Percentiles rank a stretch among this genome's conserved stretches.
These are phyloP conservation scores for Suillus clintonianus DNA, from an alignment of 768 basidiomycete species.

Conservation along the genomic window DNA sequence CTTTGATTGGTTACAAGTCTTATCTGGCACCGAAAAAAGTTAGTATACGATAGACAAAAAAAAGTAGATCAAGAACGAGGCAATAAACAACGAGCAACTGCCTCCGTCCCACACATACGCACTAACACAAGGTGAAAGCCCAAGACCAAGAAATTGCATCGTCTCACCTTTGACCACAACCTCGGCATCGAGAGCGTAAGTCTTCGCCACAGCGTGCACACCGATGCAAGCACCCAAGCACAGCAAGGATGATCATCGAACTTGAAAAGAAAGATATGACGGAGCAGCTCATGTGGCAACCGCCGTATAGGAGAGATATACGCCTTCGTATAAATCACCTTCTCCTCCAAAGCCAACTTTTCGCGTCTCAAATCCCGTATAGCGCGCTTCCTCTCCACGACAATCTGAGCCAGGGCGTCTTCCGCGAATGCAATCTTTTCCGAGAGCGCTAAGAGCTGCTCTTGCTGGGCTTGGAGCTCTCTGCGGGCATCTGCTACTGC, in stretches of 20 bases:
- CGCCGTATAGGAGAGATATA: conserved; percentile 75
- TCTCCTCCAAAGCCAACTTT: conserved; percentile 48
- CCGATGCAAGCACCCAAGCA: conserved; percentile 74
- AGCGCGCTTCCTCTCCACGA: conserved; percentile 51
- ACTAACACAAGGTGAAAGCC: conserved; percentile 1
- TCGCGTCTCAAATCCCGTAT: conserved; percentile 59
- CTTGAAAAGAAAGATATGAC: conserved; percentile 68
- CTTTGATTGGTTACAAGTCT: conserved; percentile 70
- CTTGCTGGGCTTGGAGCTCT: conserved; percentile 37
- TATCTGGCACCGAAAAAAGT: conserved; percentile 48
- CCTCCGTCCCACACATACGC: conserved; percentile 3
- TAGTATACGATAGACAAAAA: too few relatives aligned
- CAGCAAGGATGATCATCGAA: conserved; percentile 73
- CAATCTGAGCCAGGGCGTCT: conserved; percentile 55
- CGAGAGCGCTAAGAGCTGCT: conserved; percentile 34
- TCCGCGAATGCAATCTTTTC: conserved; percentile 55
- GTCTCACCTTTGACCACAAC: conserved; percentile 75
- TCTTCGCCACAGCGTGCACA: conserved; percentile 67
- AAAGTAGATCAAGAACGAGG: conserved; percentile 3
- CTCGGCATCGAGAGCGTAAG: conserved; percentile 65
- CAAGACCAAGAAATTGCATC: background rate
- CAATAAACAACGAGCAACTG: background rate
- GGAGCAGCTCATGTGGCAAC: conserved; percentile 71
- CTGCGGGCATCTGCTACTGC: conserved; percentile 54
- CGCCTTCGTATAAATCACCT: conserved; percentile 51